Conservation (phyloP, 257 asterid genomes). For the Petrea volubilis region DNA sequence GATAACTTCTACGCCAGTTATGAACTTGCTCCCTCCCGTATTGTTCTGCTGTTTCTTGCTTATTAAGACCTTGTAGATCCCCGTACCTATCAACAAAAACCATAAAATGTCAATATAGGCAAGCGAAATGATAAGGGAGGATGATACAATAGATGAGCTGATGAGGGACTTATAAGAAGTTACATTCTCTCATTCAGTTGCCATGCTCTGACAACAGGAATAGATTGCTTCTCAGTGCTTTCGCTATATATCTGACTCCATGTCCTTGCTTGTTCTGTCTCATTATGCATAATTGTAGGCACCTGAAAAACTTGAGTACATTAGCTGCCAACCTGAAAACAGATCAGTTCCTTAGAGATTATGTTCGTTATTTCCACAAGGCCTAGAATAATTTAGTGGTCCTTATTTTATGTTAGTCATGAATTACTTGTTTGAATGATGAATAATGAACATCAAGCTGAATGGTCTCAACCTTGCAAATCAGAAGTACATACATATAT, state of each 20-base stretch:
- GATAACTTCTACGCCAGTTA: constrained; percentile 92
- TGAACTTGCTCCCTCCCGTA: constrained; percentile 88
- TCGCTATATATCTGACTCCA: constrained; percentile 77
- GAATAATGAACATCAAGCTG: neutral
- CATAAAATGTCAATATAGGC: neutral
- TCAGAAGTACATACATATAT: neutral
- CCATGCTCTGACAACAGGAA: constrained; percentile 91
- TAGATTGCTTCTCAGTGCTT: constrained; percentile 60
- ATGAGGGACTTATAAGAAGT: constrained; percentile 12
- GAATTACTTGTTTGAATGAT: neutral
- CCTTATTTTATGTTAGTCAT: neutral
- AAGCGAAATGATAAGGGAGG: neutral
- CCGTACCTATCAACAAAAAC: constrained; percentile 68
- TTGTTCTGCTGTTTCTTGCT: constrained; percentile 81
- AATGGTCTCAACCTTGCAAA: neutral
- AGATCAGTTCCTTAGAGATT: neutral
- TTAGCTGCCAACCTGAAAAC: constrained; percentile 19
- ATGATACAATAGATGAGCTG: neutral
- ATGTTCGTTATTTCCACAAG: neutral
- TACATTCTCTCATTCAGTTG: constrained; percentile 96
- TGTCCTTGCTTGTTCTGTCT: constrained; percentile 61
- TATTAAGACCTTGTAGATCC: constrained; percentile 85
- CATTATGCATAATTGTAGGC: constrained; percentile 70
- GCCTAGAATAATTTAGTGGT: neutral
- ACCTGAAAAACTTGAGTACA: constrained; percentile 50